Conservation (phyloP, 2,329 filamentous ascomycete species). For the Passalora sequoiae region DNA sequence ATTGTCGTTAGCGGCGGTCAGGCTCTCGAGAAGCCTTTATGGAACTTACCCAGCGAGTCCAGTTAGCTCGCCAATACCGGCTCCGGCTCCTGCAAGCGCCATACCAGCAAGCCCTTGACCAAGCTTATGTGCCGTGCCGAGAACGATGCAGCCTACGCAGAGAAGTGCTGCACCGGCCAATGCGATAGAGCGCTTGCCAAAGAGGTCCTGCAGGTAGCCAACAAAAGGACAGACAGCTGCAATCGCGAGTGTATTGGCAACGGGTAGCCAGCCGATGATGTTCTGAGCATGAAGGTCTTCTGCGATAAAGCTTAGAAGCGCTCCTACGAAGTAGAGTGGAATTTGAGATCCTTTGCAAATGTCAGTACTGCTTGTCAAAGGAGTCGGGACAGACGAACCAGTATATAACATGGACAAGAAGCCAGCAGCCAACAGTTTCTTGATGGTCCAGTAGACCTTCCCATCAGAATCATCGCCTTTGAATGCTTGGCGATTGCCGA, state of each 20-base stretch:
- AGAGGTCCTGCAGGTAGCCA: conserved; percentile 58
- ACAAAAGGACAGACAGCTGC: conserved; percentile 58
- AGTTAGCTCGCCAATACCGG: conserved; percentile 63
- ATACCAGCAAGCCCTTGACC: conserved; percentile 46
- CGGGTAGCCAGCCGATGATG: conserved; percentile 26
- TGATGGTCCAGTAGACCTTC: conserved; percentile 34
- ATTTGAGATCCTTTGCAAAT: conserved; percentile 19
- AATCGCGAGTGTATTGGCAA: conserved; percentile 51
- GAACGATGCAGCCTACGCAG: conserved; percentile 55
- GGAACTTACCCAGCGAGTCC: conserved; percentile 51
- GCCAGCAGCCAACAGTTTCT: conserved; percentile 34
- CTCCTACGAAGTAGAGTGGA: conserved; percentile 25
- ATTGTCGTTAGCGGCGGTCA: conserved; percentile 4
- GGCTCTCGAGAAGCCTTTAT: background rate
- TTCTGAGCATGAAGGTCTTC: conserved; percentile 17
- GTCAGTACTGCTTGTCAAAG: background rate
- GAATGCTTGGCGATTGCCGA: conserved; percentile 34
- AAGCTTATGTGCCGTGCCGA: conserved; percentile 52
- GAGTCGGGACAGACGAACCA: conserved; percentile 16
- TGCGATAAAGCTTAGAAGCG: conserved; percentile 21
- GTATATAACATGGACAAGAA: conserved; percentile 38
- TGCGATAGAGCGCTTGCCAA: conserved; percentile 57
- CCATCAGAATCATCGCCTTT: conserved; percentile 41
- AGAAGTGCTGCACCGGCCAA: conserved; percentile 51
- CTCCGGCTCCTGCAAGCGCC: conserved; percentile 58